Conservation (phyloP, 805 yeast species). For the Zygoascus biomembranicola region DNA sequence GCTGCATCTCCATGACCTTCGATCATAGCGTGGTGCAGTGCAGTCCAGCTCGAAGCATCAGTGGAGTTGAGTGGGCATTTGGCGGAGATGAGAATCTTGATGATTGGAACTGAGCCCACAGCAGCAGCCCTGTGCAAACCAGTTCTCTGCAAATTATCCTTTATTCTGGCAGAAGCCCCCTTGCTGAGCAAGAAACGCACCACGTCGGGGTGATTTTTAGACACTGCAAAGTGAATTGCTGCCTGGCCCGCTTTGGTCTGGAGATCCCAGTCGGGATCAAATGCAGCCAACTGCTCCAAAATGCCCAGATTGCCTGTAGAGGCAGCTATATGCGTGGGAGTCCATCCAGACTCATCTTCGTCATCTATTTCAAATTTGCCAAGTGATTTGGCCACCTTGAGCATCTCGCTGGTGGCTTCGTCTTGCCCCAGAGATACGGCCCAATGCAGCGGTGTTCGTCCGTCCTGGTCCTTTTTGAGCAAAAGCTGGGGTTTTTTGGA, state of each 20-base stretch:
- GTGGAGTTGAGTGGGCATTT: constrained; percentile 59
- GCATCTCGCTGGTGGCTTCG: constrained; percentile 42
- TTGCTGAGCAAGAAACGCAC: constrained; percentile 48
- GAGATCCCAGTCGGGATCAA: constrained; percentile 51
- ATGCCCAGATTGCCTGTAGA: constrained; percentile 59
- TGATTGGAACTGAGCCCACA: constrained; percentile 53
- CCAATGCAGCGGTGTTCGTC: constrained; percentile 82
- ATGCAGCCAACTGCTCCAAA: constrained; percentile 38
- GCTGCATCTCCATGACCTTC: constrained; percentile 85
- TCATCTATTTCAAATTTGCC: constrained; percentile 54
- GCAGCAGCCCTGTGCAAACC: constrained; percentile 82
- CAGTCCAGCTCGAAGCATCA: constrained; percentile 73
- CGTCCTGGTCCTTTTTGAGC: constrained; percentile 54
- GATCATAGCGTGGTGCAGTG: constrained; percentile 82
- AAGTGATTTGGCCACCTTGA: constrained; percentile 29
- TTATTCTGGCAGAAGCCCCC: constrained; percentile 53
- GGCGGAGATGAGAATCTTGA: constrained; percentile 44
- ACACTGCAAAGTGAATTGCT: constrained; percentile 64
- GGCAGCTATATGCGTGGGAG: constrained; percentile 75
- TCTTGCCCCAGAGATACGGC: constrained; percentile 59
- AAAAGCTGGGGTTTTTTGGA: constrained; percentile 41
- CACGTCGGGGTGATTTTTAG: constrained; percentile 52
- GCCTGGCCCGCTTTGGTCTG: constrained; percentile 67
- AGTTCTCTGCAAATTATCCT: constrained; percentile 57
- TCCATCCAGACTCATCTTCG: constrained; percentile 77